phyloP scores from a whole-genome alignment of 179 eudicot species.

The Dionaea muscipula region DNA sequence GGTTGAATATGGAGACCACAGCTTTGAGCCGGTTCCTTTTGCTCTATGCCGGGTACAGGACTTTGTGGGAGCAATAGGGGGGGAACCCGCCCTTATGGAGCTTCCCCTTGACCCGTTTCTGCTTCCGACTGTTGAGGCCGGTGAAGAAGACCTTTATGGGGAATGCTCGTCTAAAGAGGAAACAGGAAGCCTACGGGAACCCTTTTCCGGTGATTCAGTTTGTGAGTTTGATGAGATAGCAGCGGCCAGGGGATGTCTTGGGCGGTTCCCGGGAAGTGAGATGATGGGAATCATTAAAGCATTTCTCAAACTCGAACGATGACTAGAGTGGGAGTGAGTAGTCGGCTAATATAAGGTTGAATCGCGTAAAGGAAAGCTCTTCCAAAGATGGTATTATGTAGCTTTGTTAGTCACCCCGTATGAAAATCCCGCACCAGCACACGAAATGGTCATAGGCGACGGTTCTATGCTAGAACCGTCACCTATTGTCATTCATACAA shows the following conservation, averaged over 20 bases:
- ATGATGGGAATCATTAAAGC: slow-evolving; percentile 83
- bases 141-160: slow-evolving; percentile 45
- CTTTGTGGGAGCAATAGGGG: slow-evolving; percentile 78
- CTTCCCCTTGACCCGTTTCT: slow-evolving; percentile 76
- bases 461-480: too few relatives aligned
- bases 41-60: slow-evolving; percentile 63
- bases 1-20: slow-evolving; percentile 94
- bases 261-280: slow-evolving; percentile 88
- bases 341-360: too few relatives aligned
- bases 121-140: slow-evolving; percentile 50
- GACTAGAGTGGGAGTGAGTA: too few relatives aligned
- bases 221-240: slow-evolving; percentile 59
- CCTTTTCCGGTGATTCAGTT: slow-evolving; percentile 58
- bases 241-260: slow-evolving; percentile 84
- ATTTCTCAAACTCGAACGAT: slow-evolving; percentile 20
- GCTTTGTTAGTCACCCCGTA: too few relatives aligned
- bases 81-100: slow-evolving; percentile 36
- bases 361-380: too few relatives aligned
- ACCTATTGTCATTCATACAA: too few relatives aligned
- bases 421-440: too few relatives aligned
- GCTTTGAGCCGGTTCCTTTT: slow-evolving; percentile 93
- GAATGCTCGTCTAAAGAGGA: slow-evolving; percentile 14
- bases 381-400: too few relatives aligned
- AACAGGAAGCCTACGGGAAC: slow-evolving; percentile 14
- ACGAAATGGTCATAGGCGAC: too few relatives aligned